These are phyloP conservation scores for Atkinsonella hypoxylon DNA, from an alignment of 2,329 filamentous ascomycete genomes.

Conservation along the genomic window DNA sequence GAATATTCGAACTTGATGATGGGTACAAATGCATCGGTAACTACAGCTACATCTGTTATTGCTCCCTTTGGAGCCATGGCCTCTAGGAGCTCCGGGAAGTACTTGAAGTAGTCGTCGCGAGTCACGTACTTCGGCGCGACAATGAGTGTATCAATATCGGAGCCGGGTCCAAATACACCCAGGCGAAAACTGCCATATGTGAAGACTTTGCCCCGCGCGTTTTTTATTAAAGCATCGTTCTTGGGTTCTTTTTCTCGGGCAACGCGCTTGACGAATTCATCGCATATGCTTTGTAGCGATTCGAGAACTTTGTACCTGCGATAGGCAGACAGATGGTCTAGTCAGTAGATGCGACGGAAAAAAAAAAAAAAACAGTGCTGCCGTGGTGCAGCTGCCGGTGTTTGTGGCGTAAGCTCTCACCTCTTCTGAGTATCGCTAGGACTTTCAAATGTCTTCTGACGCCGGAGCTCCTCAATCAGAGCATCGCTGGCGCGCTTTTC, in stretches of 20 bases:
- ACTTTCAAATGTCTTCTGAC: constrained; percentile 84
- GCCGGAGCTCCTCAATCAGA: constrained; percentile 72
- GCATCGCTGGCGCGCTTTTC: constrained; percentile 69
- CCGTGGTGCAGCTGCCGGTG: no score
- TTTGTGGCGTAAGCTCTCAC: constrained; percentile 28
- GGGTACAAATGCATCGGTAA: constrained; percentile 84
- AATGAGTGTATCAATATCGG: constrained; percentile 94
- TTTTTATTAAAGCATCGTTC: constrained; percentile 65
- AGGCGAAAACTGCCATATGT: constrained; percentile 93
- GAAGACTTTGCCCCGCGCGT: constrained; percentile 84
- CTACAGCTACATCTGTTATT: constrained; percentile 73
- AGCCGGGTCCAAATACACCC: constrained; percentile 87
- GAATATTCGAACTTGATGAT: constrained; percentile 94
- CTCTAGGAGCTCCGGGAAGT: constrained; percentile 71
- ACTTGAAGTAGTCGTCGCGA: constrained; percentile 81
- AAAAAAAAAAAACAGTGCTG: no score
- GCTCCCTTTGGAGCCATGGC: constrained; percentile 66
- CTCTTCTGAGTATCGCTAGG: constrained; percentile 73
- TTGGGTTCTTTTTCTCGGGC: constrained; percentile 59
- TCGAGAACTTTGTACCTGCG: constrained; percentile 58
- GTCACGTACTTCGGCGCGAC: constrained; percentile 82
- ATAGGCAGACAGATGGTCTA: background rate
- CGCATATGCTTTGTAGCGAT: constrained; percentile 65
- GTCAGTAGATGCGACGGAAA: background rate
- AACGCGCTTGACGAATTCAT: constrained; percentile 79